These are phyloP conservation scores for Salix dunnii DNA, from an alignment of 345 rosid genomes.

Conservation along the genomic window DNA sequence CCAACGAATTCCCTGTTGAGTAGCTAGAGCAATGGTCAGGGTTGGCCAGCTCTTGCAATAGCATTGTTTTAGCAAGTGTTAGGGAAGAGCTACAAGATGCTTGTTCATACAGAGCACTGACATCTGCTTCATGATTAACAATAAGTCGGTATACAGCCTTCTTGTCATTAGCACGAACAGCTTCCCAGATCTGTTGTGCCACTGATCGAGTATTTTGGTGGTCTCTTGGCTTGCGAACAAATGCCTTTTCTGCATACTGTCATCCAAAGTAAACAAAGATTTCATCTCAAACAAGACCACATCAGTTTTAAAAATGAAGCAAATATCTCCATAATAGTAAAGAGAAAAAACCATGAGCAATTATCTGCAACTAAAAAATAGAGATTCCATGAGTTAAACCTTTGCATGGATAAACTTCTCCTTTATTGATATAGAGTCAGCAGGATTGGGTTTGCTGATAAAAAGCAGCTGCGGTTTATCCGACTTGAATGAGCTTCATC, in stretches of 20 bases:
- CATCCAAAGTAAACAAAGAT: slow-evolving; percentile 10
- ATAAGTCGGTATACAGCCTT: slow-evolving; percentile 83
- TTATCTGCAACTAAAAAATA: background rate
- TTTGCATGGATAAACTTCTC: slow-evolving; percentile 98
- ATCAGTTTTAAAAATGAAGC: background rate
- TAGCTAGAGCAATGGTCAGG: slow-evolving; percentile 51
- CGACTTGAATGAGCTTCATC: slow-evolving; percentile 51
- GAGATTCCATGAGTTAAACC: slow-evolving; percentile 36
- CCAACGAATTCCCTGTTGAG: slow-evolving; percentile 56
- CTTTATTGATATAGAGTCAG: slow-evolving; percentile 78
- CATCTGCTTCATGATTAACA: slow-evolving; percentile 69
- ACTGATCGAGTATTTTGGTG: slow-evolving; percentile 45
- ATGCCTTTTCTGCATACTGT: slow-evolving; percentile 93
- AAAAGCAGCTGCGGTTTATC: slow-evolving; percentile 58
- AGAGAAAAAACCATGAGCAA: background rate
- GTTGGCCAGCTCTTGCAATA: slow-evolving; percentile 65
- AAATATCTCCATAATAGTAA: background rate
- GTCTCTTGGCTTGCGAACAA: slow-evolving; percentile 73
- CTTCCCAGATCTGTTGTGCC: slow-evolving; percentile 83
- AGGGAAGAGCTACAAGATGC: slow-evolving; percentile 57
- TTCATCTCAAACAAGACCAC: slow-evolving; percentile 7
- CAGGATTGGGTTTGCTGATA: slow-evolving; percentile 59
- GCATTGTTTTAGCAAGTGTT: slow-evolving; percentile 82
- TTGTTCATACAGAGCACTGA: slow-evolving; percentile 63
- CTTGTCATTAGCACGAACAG: slow-evolving; percentile 80